Base-by-base conservation (phyloP, 495 filamentous ascomycete genomes). In the Jackrogersella multiformis region DNA sequence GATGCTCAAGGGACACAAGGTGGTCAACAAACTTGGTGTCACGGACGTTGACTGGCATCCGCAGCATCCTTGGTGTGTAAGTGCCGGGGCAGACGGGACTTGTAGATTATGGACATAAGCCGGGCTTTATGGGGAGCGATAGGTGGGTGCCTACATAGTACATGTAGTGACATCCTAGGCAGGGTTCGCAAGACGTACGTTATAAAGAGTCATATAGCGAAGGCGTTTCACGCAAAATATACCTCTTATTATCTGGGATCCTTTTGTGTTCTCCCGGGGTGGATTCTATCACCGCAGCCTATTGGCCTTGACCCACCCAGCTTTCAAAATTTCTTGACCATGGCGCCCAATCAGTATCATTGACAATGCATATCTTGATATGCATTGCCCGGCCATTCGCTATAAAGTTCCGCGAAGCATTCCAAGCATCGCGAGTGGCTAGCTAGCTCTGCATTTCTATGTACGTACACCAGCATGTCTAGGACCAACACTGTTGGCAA, bases 1-100 rank as follows among this genome's bases (percentile, higher is more conserved):
- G 85, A 90, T 96, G 68, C 84, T 99, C 61, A 89, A 86, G 77
- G 95, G 95, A 2, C 95, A 99, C 80, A 89, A 88, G 79, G 88
- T 94, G 1, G 87, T 85, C 71, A 86, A 80, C 70, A 90, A 89
- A 67, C 81, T 99, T 51, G 95, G 95, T 46, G 93, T 99, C 20
- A 79, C 98, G 79, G 96, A 97, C 77, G 79, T 97, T 24, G 93
- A 94, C 67, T 99, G 95, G 95, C 94, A 97, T 81, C 91, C 91
- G 15, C 85, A 85, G 41, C 91, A 97, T 79, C 90, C 93, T 4
- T 97, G 95, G 94, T 88, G 87, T 79, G 92, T 96, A 55, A 94
- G 90, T 84, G 94, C 92, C 34, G 94, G 94, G 59, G 95, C 94
- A 2, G 95, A 99, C 82, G 95, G 95, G 35, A 94, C 91, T 18